Evolutionary conservation across 139 green algal genomes (phyloP), one percentile per base, ranked within the genome.

Genomic region (Chlamydomonas applanata): DNA sequence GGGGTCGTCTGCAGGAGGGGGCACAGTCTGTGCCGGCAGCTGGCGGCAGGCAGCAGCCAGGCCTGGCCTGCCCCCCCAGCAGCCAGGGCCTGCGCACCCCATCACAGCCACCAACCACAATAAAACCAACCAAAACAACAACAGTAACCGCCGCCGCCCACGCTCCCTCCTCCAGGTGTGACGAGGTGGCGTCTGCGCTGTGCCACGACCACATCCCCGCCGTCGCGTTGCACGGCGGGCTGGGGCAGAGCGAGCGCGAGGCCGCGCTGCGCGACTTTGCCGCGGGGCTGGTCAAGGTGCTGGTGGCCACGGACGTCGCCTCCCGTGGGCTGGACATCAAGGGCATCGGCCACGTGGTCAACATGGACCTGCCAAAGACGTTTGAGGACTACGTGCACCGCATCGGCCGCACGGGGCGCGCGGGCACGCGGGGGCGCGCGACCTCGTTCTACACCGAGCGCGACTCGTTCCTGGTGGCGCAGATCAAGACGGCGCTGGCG

Each of bases 311-410:
- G 0, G 95, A 98, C 68, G 95, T 98, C 25, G 95, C 95, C 1
- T 91, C 90, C 1, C 72, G 83, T 69, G 95, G 95, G 0, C 86
- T 99, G 68, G 93, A 97, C 74, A 88, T 97, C 59, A 92, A 91
- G 76, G 89, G 93, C 77, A 91, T 97, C 32, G 76, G 74, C 70
- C 75, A 88, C 44, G 93, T 97, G 36, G 78, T 97, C 71, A 97
- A 97, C 84, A 98, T 97, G 89, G 91, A 90, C 74, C 95, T 98
- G 82, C 95, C 95, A 11, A 86, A 97, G 32, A 96, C 93, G 0
- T 95, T 91, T 25, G 96, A 98, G 85, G 95, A 99, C 89, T 99
- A 99, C 66, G 94, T 99, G 68, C 96, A 99, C 78, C 74, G 85
- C 53, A 87, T 88, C 57, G 92, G 92, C 5, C 87, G 92, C 56